Evolutionary conservation across 106 monocot species (phyloP), one percentile per base, ranked within the genome.

Genomic region (Ottelia alismoides): DNA sequence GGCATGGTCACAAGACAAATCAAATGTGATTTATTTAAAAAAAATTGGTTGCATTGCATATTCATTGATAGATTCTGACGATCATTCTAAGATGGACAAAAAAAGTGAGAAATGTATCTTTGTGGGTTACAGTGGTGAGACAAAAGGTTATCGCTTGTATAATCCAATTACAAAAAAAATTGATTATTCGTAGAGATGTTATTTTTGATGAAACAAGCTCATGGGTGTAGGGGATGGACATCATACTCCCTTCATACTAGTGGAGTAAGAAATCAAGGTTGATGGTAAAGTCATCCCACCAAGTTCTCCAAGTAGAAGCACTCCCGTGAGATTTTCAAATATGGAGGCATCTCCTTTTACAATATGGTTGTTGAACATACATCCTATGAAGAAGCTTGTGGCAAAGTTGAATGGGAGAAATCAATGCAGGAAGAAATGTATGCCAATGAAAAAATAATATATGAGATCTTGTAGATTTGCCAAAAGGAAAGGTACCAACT

Each of bases 401-500:
- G 19, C 1, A 60, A 60, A 28, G 24, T 46, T 4, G 60, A 47
- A 45, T 60, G 44, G 60, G 14, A 27, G 16, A 17, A 45, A 18
- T 20, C 46, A 26, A 60, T 60, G 44, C 0, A 60, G 28, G 27
- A 46, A n/a, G 44, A 60, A 28, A 60, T 60, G 21, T 10, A 22
- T 21, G 25, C 26, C 5, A 60, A 46, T 25, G 47, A 60, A 44
- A 45, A 22, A 60, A 47, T 47, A 44, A 47, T 14, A 60, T 27
- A 26, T 60, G 60, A 46, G 25, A 45, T 2, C 23, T 60, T 11
- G 44, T 55, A 2, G 30, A 55, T 30, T 20, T 55, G 18, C 55
- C 55, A 6, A n/a, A 30, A 22, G 55, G 55, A 26, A 45, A 60
- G 22, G 25, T 26, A 60, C 26, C 60, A 12, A 60, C 47, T 46